These are phyloP conservation scores for Eragrostis nindensis DNA, from an alignment of 176 grass and related monocot genomes.

Conservation along the genomic window DNA sequence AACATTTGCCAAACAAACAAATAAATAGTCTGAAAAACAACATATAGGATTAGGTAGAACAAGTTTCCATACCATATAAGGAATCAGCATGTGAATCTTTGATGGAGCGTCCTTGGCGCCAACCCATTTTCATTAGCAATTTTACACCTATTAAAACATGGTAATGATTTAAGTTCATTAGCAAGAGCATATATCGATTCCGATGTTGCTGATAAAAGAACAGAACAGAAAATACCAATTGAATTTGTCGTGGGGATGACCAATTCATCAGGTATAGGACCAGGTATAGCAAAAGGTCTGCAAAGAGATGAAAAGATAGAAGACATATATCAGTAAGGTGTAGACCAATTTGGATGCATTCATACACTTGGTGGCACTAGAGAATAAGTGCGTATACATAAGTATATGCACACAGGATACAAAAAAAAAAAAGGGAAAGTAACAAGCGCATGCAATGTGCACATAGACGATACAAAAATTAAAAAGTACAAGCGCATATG, in stretches of 20 bases:
- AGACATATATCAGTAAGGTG: background rate
- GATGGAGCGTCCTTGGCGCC: slow-evolving; percentile 91
- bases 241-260: slow-evolving; percentile 74
- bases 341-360: background rate
- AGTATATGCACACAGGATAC: slow-evolving; percentile 21
- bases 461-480: slow-evolving; percentile 5
- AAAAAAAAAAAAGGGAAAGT: background rate
- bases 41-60: background rate
- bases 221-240: slow-evolving; percentile 57
- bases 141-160: slow-evolving; percentile 66
- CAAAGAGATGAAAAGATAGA: slow-evolving; percentile 6
- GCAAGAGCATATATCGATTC: slow-evolving; percentile 20
- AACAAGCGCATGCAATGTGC: background rate
- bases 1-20: slow-evolving; percentile 13
- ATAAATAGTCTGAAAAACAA: background rate
- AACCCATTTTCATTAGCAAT: slow-evolving; percentile 96
- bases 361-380: background rate
- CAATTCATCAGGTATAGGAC: slow-evolving; percentile 91
- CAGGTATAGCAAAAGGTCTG: slow-evolving; percentile 90
- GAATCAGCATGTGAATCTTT: slow-evolving; percentile 82
- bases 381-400: background rate
- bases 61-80: slow-evolving; percentile 65
- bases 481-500: slow-evolving; percentile 5
- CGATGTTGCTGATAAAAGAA: slow-evolving; percentile 24
- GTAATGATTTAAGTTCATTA: slow-evolving; percentile 7